phyloP scores from a whole-genome alignment of 106 monocot genomes.

The Cymbidium sinense region DNA sequence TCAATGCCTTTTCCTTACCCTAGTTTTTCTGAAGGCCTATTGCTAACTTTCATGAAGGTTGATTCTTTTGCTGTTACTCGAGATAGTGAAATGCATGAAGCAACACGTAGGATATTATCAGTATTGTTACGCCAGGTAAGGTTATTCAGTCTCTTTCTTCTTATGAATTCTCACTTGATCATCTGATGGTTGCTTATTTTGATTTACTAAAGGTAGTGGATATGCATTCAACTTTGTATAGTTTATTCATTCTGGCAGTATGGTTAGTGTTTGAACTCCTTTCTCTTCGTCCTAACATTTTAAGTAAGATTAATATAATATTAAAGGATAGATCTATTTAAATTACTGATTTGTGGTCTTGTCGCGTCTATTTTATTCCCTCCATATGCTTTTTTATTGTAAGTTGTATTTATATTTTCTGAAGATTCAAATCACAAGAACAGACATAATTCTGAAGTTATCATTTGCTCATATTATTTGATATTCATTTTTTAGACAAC shows the following conservation, averaged over 20 bases:
- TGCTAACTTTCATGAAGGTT: conserved; percentile 33
- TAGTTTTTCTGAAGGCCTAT: background rate
- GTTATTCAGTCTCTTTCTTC: background rate
- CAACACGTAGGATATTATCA: conserved; percentile 92
- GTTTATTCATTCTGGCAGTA: background rate
- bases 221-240: background rate
- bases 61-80: conserved; percentile 92
- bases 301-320: background rate
- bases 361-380: background rate
- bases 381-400: background rate
- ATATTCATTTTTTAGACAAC: background rate
- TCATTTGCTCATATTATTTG: background rate
- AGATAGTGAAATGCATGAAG: conserved; percentile 98
- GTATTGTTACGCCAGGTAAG: conserved; percentile 79
- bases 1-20: background rate
- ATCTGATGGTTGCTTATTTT: conserved; percentile 3
- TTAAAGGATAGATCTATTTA: background rate
- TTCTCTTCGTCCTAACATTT: background rate
- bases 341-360: background rate
- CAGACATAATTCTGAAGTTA: background rate
- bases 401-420: background rate
- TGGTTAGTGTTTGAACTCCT: background rate
- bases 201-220: background rate
- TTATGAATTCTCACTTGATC: background rate
- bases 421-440: background rate